phyloP scores from a whole-genome alignment of 2,329 filamentous ascomycete genomes.

The Alternaria sp. region DNA sequence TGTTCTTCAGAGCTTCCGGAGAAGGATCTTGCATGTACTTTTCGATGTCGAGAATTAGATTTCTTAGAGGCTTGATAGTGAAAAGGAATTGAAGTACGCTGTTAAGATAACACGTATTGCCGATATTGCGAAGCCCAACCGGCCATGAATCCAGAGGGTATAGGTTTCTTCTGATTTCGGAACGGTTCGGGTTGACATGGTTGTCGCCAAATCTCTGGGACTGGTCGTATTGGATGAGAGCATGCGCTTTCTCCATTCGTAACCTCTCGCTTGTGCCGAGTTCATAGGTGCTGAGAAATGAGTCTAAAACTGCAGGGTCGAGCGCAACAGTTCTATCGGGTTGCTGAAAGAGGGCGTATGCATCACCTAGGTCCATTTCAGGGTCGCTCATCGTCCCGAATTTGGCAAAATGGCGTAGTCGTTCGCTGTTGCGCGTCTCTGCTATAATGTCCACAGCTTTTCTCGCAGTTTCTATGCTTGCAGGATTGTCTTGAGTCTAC shows the following conservation, averaged over 20 bases:
- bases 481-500: conserved; percentile 62
- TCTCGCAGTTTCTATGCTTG: conserved; percentile 59
- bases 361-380: conserved; percentile 61
- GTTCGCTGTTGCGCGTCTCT: conserved; percentile 63
- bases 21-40: conserved; percentile 72
- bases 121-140: conserved; percentile 89
- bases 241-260: conserved; percentile 58
- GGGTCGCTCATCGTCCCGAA: conserved; percentile 60
- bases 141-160: conserved; percentile 66
- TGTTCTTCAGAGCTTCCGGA: conserved; percentile 68
- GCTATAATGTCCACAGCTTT: conserved; percentile 68
- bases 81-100: conserved; percentile 96
- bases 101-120: conserved; percentile 98
- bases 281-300: conserved; percentile 44
- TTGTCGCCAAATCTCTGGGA: conserved; percentile 33
- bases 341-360: conserved; percentile 56
- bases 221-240: conserved; percentile 54
- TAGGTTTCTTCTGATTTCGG: conserved; percentile 31
- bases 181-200: conserved; percentile 18
- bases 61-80: conserved; percentile 80
- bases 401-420: conserved; percentile 62
- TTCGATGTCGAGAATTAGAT: conserved; percentile 81
- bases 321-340: conserved; percentile 61
- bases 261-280: conserved; percentile 58
- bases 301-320: conserved; percentile 54